These are phyloP conservation scores for Aurantiochytrium sp. DNA, from an alignment of 108 stramenopile genomes.

Conservation along the genomic window DNA sequence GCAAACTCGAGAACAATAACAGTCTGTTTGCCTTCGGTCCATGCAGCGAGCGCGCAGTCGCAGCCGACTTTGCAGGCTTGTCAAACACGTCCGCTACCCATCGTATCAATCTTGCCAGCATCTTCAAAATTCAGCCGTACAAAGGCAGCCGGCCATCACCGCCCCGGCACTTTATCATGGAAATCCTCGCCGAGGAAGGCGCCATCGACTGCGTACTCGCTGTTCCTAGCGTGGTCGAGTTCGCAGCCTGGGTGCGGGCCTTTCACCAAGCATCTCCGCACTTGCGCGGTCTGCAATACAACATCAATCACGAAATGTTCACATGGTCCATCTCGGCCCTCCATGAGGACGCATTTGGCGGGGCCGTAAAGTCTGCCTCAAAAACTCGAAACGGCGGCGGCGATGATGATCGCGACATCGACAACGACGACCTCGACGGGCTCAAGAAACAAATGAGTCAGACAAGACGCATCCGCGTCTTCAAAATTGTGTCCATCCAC, in stretches of 20 bases:
- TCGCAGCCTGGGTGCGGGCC: not conserved
- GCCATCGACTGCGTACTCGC: not conserved
- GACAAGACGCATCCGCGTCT: not conserved
- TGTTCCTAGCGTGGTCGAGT: not conserved
- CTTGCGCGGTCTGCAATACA: not conserved
- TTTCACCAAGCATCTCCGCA: not conserved
- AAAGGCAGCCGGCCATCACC: not conserved
- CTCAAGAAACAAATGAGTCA: not conserved
- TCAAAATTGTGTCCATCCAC: not conserved
- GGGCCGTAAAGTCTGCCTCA: not conserved
- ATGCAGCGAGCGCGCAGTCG: not conserved
- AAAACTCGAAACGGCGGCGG: not conserved
- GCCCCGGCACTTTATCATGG: not conserved
- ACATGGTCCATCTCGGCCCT: not conserved
- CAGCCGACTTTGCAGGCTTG: not conserved
- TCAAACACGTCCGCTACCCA: not conserved
- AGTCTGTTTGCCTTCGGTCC: not conserved
- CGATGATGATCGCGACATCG: not conserved
- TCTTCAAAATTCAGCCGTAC: not conserved
- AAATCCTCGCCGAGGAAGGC: not conserved
- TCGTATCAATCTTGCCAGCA: not conserved
- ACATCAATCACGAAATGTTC: not conserved
- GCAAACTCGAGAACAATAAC: not conserved
- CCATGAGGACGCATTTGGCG: not conserved
- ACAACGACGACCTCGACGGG: not conserved